These are phyloP conservation scores for Borovskyia barvae DNA, from an alignment of 208 protist species.

Conservation along the genomic window DNA sequence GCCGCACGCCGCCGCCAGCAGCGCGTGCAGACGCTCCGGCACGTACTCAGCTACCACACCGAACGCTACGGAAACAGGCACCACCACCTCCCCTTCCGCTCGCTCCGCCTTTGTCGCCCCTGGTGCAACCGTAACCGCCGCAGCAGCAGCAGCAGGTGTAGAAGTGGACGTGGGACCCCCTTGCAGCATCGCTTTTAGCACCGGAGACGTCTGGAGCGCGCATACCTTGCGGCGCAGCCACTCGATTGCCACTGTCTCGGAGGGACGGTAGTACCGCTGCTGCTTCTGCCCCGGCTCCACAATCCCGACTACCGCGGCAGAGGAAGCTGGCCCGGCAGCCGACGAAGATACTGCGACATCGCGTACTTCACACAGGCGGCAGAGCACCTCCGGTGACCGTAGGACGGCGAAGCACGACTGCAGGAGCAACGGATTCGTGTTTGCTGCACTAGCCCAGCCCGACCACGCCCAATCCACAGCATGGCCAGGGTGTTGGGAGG, in stretches of 20 bases:
- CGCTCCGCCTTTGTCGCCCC: too few relatives aligned
- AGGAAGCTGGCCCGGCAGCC: too few relatives aligned
- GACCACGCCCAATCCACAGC: slow-evolving; percentile 11
- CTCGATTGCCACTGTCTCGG: slow-evolving; percentile 37
- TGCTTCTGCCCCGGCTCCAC: too few relatives aligned
- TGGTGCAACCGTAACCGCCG: too few relatives aligned
- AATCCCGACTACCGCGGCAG: too few relatives aligned
- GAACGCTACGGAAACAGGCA: slow-evolving; percentile 42
- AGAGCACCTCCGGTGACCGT: slow-evolving; percentile 34
- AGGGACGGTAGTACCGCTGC: slow-evolving; percentile 66
- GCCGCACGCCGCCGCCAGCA: slow-evolving; percentile 34
- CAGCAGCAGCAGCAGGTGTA: background rate
- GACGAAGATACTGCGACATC: too few relatives aligned
- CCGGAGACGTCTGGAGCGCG: slow-evolving; percentile 22
- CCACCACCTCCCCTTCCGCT: too few relatives aligned
- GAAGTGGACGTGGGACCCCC: background rate
- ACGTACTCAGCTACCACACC: slow-evolving; percentile 72
- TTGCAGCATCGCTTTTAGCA: slow-evolving; percentile 42
- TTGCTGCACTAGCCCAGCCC: slow-evolving; percentile 41
- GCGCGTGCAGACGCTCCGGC: slow-evolving; percentile 30
- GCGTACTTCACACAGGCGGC: slow-evolving; percentile 49
- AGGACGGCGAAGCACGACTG: slow-evolving; percentile 27
- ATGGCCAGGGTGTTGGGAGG: background rate
- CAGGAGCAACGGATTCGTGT: slow-evolving; percentile 23
- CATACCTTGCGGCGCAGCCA: slow-evolving; percentile 44